Evolutionary conservation across 495 filamentous ascomycete species (phyloP).

Genomic region (Hypomontagnella submonticulosa): DNA sequence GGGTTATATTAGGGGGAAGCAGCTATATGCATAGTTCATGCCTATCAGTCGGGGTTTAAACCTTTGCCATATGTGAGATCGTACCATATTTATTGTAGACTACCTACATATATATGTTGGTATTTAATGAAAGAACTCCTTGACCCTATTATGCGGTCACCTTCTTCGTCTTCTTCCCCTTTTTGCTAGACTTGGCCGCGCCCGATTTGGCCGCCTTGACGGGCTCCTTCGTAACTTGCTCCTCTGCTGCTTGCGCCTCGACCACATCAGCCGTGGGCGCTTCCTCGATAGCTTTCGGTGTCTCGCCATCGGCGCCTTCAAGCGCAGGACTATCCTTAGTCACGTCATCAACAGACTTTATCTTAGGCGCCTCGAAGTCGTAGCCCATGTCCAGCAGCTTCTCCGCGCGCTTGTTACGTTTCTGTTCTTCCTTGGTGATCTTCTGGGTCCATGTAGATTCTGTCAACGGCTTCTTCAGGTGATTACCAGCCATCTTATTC

Average conservation of each 20-base stretch:
- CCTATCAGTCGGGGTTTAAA: no score
- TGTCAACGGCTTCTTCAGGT: constrained; percentile 73
- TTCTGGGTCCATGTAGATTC: constrained; percentile 80
- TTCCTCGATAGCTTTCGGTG: constrained; percentile 53
- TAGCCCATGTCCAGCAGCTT: constrained; percentile 86
- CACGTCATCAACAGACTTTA: constrained; percentile 70
- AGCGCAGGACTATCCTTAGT: constrained; percentile 33
- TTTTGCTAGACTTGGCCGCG: constrained; percentile 44
- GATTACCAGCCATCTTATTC: constrained; percentile 81
- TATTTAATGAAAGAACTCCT: constrained; percentile 17
- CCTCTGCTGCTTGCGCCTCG: constrained; percentile 18
- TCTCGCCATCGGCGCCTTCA: constrained; percentile 49
- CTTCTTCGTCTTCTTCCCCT: constrained; percentile 56
- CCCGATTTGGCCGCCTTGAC: constrained; percentile 45
- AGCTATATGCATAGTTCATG: no score
- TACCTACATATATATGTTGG: neutral
- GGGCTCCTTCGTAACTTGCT: constrained; percentile 32
- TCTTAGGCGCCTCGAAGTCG: constrained; percentile 77
- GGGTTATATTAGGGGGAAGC: no score
- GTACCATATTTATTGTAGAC: constrained; percentile 3
- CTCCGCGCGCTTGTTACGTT: constrained; percentile 70
- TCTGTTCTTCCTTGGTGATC: constrained; percentile 74
- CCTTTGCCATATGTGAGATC: neutral
- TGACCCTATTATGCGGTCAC: constrained; percentile 33
- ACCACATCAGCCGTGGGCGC: constrained; percentile 25